phyloP scores from a whole-genome alignment of 2,329 filamentous ascomycete species.

The Chrysosporium queenslandicum region DNA sequence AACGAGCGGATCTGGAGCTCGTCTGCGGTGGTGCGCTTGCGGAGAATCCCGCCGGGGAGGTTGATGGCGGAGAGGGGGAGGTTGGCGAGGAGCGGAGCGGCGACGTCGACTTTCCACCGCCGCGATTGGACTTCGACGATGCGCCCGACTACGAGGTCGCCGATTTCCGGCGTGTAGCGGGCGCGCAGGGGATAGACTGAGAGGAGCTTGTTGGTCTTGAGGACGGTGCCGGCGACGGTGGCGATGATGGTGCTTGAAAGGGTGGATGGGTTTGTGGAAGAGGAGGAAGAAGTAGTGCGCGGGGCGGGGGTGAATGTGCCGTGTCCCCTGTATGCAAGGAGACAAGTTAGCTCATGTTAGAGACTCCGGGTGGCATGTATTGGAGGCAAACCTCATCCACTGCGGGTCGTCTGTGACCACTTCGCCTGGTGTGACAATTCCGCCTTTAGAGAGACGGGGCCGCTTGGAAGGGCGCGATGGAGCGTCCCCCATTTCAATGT shows the following conservation, averaged over 20 bases:
- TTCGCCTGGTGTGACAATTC: constrained; percentile 75
- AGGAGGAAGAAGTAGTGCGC: neutral
- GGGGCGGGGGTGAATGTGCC: neutral
- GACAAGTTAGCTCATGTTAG: neutral
- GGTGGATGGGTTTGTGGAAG: constrained; percentile 24
- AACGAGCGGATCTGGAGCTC: constrained; percentile 96
- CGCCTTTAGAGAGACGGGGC: constrained; percentile 22
- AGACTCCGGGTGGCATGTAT: no score
- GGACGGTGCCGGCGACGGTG: constrained; percentile 80
- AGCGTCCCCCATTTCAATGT: constrained; percentile 38
- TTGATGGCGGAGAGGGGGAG: constrained; percentile 87
- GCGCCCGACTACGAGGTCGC: constrained; percentile 85
- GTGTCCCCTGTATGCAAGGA: neutral
- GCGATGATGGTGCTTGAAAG: constrained; percentile 60
- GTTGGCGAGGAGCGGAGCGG: constrained; percentile 72
- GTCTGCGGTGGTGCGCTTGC: constrained; percentile 86
- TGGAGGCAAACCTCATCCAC: constrained; percentile 62
- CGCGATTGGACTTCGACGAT: constrained; percentile 90
- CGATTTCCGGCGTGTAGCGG: constrained; percentile 90
- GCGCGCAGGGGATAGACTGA: constrained; percentile 83
- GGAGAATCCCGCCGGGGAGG: constrained; percentile 81
- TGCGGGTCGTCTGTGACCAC: constrained; percentile 77
- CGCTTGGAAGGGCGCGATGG: constrained; percentile 29
- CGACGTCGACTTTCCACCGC: constrained; percentile 91
- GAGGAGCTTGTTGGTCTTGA: constrained; percentile 93